A percentile compares a stretch with the other conserved stretches of the same genome.
Evolutionary conservation across 805 yeast species (phyloP).

Genomic region (Yamadazyma philogaea): DNA sequence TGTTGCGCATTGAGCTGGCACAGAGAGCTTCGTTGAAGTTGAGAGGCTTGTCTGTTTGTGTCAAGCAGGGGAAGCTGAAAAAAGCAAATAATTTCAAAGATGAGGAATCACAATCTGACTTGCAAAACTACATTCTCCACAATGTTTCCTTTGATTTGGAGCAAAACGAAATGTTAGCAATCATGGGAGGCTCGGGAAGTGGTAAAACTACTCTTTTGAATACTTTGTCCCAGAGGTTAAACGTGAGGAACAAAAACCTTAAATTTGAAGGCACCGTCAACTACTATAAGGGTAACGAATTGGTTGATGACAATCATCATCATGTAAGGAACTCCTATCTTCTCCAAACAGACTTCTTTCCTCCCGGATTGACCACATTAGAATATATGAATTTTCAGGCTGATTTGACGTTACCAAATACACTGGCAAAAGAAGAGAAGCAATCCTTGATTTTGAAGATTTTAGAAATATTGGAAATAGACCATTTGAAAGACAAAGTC

Average conservation of each 20-base stretch:
- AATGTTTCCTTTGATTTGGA: conserved; percentile 58
- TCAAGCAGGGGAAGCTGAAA: conserved; percentile 9
- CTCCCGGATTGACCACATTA: conserved; percentile 67
- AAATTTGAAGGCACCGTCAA: conserved; percentile 42
- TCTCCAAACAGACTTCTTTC: conserved; percentile 69
- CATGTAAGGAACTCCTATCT: conserved; percentile 54
- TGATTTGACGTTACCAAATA: conserved; percentile 57
- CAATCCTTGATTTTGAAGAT: conserved; percentile 53
- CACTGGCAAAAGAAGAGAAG: conserved; percentile 44
- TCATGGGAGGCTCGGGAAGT: conserved; percentile 84
- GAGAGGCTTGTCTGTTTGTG: conserved; percentile 19
- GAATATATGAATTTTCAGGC: conserved; percentile 74
- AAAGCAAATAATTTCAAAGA: not conserved
- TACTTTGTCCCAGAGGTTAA: conserved; percentile 54
- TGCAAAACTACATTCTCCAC: conserved; percentile 24
- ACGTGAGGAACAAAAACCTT: conserved; percentile 38
- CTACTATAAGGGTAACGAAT: conserved; percentile 18
- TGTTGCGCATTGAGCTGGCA: conserved; percentile 28
- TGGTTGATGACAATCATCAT: conserved; percentile 2
- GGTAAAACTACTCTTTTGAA: conserved; percentile 82
- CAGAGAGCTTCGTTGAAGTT: conserved; percentile 36
- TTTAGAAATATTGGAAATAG: conserved; percentile 61
- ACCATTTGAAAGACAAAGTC: conserved; percentile 56
- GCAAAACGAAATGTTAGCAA: conserved; percentile 66
- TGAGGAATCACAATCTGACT: not conserved